Evolutionary conservation across 2,329 filamentous ascomycete genomes (phyloP).

Genomic region (Seiridium unicorne): DNA sequence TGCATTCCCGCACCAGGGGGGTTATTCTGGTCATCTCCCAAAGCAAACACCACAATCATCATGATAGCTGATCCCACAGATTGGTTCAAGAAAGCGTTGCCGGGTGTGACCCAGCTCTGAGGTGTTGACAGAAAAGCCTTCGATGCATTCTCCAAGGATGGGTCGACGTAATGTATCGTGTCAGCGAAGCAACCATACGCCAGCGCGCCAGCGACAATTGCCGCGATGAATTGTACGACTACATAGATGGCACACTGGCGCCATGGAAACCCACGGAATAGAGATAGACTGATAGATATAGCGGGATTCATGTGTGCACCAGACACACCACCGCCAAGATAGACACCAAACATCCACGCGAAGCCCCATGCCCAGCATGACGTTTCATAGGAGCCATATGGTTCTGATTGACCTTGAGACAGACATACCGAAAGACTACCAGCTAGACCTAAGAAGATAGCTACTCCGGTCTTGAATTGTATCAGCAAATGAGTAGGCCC

Average conservation of each 20-base stretch:
- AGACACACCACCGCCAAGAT: constrained; percentile 24
- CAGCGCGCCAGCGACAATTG: constrained; percentile 26
- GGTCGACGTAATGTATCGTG: constrained; percentile 29
- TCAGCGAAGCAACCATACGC: constrained; percentile 29
- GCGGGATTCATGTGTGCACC: constrained; percentile 32
- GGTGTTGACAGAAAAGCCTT: constrained; percentile 33
- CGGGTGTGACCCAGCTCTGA: constrained; percentile 22
- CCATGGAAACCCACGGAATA: constrained; percentile 37
- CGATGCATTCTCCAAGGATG: constrained; percentile 24
- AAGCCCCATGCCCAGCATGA: constrained; percentile 29
- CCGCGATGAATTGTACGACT: constrained; percentile 26
- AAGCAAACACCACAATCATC: constrained; percentile 33
- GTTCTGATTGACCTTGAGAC: constrained; percentile 15
- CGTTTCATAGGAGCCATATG: constrained; percentile 24
- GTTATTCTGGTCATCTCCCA: constrained; percentile 36
- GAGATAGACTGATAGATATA: constrained; percentile 30
- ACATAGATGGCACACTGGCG: constrained; percentile 28
- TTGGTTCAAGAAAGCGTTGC: constrained; percentile 32
- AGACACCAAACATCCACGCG: constrained; percentile 29
- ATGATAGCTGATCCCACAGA: constrained; percentile 32
- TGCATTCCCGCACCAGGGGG: constrained; percentile 34
- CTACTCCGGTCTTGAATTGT: constrained; percentile 17
- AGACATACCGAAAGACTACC: constrained; percentile 26
- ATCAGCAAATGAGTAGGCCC: background rate
- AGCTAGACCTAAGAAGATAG: constrained; percentile 23